phyloP scores from a whole-genome alignment of 768 basidiomycete genomes.

The Tephrocybe sp. region DNA sequence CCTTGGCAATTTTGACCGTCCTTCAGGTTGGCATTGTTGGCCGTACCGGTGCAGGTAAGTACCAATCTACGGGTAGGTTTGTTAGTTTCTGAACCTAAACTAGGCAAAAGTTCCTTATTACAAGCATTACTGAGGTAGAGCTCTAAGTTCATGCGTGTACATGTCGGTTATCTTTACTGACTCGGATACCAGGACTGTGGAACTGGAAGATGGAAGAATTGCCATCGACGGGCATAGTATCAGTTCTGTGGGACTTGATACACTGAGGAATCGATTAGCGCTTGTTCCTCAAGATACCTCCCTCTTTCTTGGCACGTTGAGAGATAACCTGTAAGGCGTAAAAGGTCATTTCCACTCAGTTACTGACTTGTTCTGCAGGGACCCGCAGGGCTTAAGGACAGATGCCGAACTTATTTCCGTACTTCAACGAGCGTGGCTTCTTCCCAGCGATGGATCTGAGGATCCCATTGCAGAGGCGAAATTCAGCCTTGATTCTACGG shows the following conservation, averaged over 20 bases:
- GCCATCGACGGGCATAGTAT: constrained; percentile 56
- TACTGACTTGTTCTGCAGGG: constrained; percentile 4
- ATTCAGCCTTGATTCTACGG: constrained; percentile 59
- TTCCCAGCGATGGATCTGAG: constrained; percentile 43
- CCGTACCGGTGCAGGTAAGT: constrained; percentile 41
- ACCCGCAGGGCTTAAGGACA: constrained; percentile 37
- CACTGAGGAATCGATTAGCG: constrained; percentile 49
- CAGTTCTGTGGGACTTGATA: constrained; percentile 49
- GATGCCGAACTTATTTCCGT: constrained; percentile 64
- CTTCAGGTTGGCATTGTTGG: constrained; percentile 44
- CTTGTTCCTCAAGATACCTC: constrained; percentile 68
- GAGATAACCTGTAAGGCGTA: constrained; percentile 40
- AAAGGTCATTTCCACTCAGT: neutral
- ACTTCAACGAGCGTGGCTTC: constrained; percentile 57
- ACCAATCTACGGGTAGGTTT: too few species aligned
- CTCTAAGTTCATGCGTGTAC: neutral
- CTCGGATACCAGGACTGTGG: constrained; percentile 45
- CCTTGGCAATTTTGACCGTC: neutral
- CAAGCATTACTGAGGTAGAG: constrained; percentile 55
- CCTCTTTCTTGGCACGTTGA: constrained; percentile 47
- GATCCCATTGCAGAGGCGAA: constrained; percentile 54
- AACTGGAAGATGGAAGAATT: constrained; percentile 55
- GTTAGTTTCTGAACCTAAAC: too few species aligned
- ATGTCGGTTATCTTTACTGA: neutral
- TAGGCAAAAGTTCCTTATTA: constrained; percentile 54